These are phyloP conservation scores for Haberlea rhodopensis DNA, from an alignment of 257 asterid genomes.

Conservation along the genomic window DNA sequence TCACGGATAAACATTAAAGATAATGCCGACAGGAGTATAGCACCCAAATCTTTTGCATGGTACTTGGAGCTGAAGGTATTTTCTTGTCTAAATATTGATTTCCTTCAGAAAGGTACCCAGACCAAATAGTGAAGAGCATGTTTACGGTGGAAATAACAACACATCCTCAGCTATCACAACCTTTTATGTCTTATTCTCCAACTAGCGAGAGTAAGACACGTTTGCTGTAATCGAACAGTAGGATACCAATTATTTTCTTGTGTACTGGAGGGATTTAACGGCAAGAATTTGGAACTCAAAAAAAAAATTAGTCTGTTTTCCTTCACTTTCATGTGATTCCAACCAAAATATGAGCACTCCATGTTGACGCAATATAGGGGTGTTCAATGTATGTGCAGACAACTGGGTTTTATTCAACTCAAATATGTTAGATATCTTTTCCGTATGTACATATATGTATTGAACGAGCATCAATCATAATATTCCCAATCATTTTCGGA, in stretches of 20 bases:
- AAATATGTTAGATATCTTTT: no score
- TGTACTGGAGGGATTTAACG: background rate
- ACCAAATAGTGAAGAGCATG: slow-evolving; percentile 1
- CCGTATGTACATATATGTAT: no score
- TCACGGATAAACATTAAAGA: no score
- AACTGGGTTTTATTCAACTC: no score
- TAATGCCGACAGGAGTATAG: background rate
- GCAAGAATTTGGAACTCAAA: slow-evolving; percentile 14
- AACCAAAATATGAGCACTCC: background rate
- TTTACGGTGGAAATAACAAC: slow-evolving; percentile 16
- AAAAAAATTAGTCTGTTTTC: background rate
- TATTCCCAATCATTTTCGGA: slow-evolving; percentile 81
- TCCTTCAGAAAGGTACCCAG: background rate
- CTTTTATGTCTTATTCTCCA: slow-evolving; percentile 3
- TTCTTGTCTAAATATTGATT: no score
- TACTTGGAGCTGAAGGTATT: no score
- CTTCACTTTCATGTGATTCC: background rate
- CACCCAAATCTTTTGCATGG: no score
- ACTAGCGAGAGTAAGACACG: slow-evolving; percentile 1
- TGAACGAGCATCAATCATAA: slow-evolving; percentile 82
- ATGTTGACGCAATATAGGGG: background rate
- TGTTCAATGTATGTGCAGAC: slow-evolving; percentile 79
- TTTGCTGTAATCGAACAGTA: slow-evolving; percentile 13
- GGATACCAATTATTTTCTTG: slow-evolving; percentile 4
- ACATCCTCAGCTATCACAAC: slow-evolving; percentile 2